Conservation (phyloP, 495 filamentous ascomycete genomes). For the Trichoderma gamsii region DNA sequence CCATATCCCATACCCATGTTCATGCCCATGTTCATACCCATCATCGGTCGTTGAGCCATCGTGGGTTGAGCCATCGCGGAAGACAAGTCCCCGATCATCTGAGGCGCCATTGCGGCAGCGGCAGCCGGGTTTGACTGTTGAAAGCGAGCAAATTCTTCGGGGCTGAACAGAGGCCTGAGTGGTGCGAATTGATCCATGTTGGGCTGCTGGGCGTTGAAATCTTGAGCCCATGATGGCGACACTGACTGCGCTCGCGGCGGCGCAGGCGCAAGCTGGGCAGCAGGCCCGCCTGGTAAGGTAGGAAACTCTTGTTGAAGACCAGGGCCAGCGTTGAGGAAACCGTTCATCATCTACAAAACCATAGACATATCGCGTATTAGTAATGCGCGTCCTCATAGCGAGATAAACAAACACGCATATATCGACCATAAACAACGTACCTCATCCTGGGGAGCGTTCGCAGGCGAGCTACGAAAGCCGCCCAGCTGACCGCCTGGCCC, state of each 20-base stretch:
- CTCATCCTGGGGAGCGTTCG: conserved; percentile 41
- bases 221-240: conserved; percentile 51
- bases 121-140: conserved; percentile 58
- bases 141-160: conserved; percentile 81
- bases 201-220: conserved; percentile 60
- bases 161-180: conserved; percentile 59
- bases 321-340: conserved; percentile 72
- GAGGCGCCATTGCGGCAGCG: conserved; percentile 46
- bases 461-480: conserved; percentile 39
- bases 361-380: conserved; percentile 17
- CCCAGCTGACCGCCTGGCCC: conserved; percentile 45
- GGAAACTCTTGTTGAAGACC: conserved; percentile 36
- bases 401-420: neutral
- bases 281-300: conserved; percentile 30
- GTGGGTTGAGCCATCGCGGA: conserved; percentile 23
- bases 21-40: conserved; percentile 39
- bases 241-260: conserved; percentile 48
- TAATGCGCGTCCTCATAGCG: neutral
- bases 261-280: conserved; percentile 26
- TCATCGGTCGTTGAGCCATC: conserved; percentile 44
- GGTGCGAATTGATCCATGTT: conserved; percentile 69
- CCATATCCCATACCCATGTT: conserved; percentile 28
- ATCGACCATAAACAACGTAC: conserved; percentile 24
- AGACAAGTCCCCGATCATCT: conserved; percentile 28
- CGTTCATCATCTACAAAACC: conserved; percentile 72